Evolutionary conservation across 768 basidiomycete genomes (phyloP), one percentile per base, ranked within the genome.

Genomic region (Rossbeevera mucosa): DNA sequence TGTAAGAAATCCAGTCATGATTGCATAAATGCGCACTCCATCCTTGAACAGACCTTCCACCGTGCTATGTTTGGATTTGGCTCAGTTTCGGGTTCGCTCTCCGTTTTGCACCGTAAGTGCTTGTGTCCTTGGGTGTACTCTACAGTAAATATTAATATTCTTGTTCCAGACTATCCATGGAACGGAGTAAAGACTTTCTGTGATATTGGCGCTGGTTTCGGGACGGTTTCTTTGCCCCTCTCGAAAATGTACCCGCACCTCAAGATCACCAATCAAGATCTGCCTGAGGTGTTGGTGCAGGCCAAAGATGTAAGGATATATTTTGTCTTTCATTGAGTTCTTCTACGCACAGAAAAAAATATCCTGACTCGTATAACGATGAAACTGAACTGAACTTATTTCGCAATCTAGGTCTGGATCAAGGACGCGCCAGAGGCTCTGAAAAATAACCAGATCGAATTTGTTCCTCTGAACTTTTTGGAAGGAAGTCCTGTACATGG

Each of bases 171-270:
- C 40, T 56, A 61, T 54, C 59, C 64, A 25, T 56, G 69, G 70
- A 29, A 57, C 50, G 56, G 53, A 49, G 51, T 60, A 21, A 51
- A 59, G 26, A 60, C 61, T 7, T 53, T 71, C 30, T 62, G 64
- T 11, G 68, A 69, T 44, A 51, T 69, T 14, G 68, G 68, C 8
- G 59, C 67, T 6, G 60, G 68, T n/a, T 24, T 64, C 2, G 68
- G 68, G 14, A 55, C 62, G 1, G 51, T 69, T 21, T 67, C 69
- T 44, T 20, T 60, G 1, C 59, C 63, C 21, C 59, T 69, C 43
- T 52, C 65, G 2, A 68, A 56, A 45, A 56, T 51, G 42, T 56
- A 57, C 42, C 67, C 65, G 5, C 61, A 65, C 25, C 46, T 69
- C 24, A 64, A 60, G 30, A 60, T 70, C 25, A 44, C 41, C 5